Evolutionary conservation across 2,329 filamentous ascomycete genomes (phyloP), one percentile per base, ranked within the genome.

Genomic region (Phialemoniopsis sp.): DNA sequence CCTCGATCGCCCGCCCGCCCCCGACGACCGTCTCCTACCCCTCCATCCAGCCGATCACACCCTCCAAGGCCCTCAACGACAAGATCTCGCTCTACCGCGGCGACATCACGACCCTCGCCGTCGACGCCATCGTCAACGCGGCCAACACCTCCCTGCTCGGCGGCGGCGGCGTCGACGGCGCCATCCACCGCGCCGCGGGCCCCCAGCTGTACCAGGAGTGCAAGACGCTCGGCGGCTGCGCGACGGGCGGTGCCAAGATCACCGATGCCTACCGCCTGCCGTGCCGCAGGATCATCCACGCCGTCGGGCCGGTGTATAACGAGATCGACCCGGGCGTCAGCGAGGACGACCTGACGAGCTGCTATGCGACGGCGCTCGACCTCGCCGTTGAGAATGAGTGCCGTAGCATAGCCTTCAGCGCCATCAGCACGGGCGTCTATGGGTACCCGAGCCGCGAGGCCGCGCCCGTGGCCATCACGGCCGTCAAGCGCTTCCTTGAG

Each of bases 71-170:
- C 9, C 67, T 86, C 64, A 94, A 94, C 66, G 64, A 78, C 56
- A 81, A 78, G 46, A 73, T 96, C 52, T 78, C 77, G 34, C 66
- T 91, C 29, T 72, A 89, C 48, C 76, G 78, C 41, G 78, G 80
- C 50, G 89, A 95, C 60, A 94, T 97, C 60, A 96, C 90, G 13
- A 80, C 72, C 13, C 77, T 97, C 4, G 59, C 73, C 26, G 74
- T 89, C 34, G 87, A 89, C 55, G 85, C 85, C 47, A 93, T 96
- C 50, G 90, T 97, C 59, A 97, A 97, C 59, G 91, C 93, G 1
- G 91, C 93, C 33, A 97, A 97, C 60, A 65, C 63, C 9, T 75
- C 73, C 2, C 78, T 97, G 1, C 72, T 86, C 1, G 89, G 90
- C 39, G 93, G 93, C 38, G 89, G 89, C n/a, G 93, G 93, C 29